phyloP scores from a whole-genome alignment of 2,329 filamentous ascomycete species.

The Canariomyces notabilis region DNA sequence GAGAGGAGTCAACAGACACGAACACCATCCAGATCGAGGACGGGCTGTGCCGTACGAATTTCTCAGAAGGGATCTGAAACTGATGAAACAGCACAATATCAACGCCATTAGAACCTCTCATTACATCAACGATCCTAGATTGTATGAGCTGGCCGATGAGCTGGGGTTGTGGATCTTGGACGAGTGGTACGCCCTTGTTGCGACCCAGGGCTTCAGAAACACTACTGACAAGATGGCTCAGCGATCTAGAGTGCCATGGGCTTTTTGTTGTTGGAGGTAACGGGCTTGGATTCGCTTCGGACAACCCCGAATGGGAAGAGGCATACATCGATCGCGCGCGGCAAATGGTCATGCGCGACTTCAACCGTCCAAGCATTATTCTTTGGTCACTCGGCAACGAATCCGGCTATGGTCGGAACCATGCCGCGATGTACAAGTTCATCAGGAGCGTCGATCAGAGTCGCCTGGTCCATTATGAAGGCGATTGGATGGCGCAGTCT shows the following conservation, averaged over 20 bases:
- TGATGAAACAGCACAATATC: constrained; percentile 58
- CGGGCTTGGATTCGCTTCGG: constrained; percentile 46
- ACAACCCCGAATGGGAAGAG: constrained; percentile 53
- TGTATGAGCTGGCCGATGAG: constrained; percentile 50
- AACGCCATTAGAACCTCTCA: constrained; percentile 57
- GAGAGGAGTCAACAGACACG: constrained; percentile 53
- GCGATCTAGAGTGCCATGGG: constrained; percentile 32
- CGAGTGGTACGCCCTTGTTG: constrained; percentile 26
- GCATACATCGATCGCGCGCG: constrained; percentile 61
- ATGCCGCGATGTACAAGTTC: constrained; percentile 57
- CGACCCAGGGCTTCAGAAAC: not conserved
- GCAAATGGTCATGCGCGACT: constrained; percentile 59
- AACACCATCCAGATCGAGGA: constrained; percentile 52
- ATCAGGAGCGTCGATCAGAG: constrained; percentile 51
- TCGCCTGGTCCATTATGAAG: constrained; percentile 58
- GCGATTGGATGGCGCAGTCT: constrained; percentile 49
- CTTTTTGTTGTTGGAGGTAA: constrained; percentile 42
- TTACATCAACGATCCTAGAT: constrained; percentile 47
- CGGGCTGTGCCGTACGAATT: constrained; percentile 50
- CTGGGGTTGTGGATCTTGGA: constrained; percentile 51
- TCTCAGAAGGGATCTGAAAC: constrained; percentile 47
- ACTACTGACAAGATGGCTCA: not conserved
- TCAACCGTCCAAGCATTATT: constrained; percentile 60
- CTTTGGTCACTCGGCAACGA: constrained; percentile 66
- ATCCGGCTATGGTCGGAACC: constrained; percentile 61